phyloP scores from a whole-genome alignment of 2,329 filamentous ascomycete species.

The Pestalotiopsis sp. region DNA sequence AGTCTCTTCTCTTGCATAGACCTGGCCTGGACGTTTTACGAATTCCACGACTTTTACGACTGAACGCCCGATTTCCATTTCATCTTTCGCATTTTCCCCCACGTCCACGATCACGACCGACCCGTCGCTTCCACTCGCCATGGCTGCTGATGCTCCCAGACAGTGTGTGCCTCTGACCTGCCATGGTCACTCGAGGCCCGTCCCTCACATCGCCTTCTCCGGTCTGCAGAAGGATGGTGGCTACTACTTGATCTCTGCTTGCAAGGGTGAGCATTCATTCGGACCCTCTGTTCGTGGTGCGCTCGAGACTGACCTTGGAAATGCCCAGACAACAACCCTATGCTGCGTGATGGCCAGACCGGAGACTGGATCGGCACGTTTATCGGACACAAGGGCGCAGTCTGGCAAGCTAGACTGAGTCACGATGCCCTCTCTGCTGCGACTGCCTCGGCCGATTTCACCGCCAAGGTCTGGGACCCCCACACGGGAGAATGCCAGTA shows the following conservation, averaged over 20 bases:
- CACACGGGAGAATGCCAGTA: slow-evolving; percentile 88
- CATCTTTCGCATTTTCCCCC: not conserved
- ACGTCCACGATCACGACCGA: not conserved
- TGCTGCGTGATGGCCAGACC: slow-evolving; percentile 94
- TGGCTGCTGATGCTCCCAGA: slow-evolving; percentile 34
- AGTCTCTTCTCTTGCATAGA: not conserved
- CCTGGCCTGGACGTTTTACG: not conserved
- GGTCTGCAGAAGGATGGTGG: slow-evolving; percentile 78
- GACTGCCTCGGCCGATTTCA: slow-evolving; percentile 95
- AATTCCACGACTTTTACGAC: slow-evolving; percentile 6
- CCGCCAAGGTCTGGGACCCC: slow-evolving; percentile 96
- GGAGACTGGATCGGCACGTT: slow-evolving; percentile 99
- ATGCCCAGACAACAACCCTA: slow-evolving; percentile 86
- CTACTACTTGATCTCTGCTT: slow-evolving; percentile 92
- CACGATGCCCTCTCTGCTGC: slow-evolving; percentile 86
- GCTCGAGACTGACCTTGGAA: not conserved
- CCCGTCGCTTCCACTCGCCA: slow-evolving; percentile 16
- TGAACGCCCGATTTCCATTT: not conserved
- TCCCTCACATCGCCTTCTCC: slow-evolving; percentile 90
- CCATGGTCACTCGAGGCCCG: slow-evolving; percentile 90
- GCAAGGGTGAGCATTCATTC: slow-evolving; percentile 67
- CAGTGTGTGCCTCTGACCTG: slow-evolving; percentile 80
- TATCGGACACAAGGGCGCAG: slow-evolving; percentile 95
- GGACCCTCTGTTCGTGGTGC: slow-evolving; percentile 18
- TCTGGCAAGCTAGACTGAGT: slow-evolving; percentile 93